Base-by-base conservation (phyloP, 2,329 filamentous ascomycete genomes). In the Exophiala xenobiotica region DNA sequence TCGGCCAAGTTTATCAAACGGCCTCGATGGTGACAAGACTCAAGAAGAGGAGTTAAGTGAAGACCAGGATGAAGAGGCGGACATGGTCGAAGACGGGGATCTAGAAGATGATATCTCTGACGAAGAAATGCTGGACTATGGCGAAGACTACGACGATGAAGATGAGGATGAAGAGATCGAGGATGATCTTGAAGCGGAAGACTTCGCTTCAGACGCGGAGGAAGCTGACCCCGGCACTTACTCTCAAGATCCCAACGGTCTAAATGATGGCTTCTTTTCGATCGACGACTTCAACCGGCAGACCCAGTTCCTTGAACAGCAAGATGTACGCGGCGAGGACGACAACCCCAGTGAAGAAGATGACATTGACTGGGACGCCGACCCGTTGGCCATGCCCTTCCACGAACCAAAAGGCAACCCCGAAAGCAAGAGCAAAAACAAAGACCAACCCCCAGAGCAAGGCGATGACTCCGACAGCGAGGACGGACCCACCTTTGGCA, bases 181-280 rank as follows among this genome's bases (percentile, higher is more conserved):
- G 1, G 64, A 70, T 12, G 65, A 67, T 27, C 67, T 64, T 2
- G 65, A 68, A 29, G 68, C 71, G 3, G 65, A 67, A n/a, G 65
- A 66, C 20, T 56, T 45, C 20, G 53, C 26, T 8, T 50, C 51
- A 16, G 58, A 63, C 14, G 53, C 48, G 29, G 62, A 65, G 8
- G 62, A 72, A 18, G 65, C 66, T 11, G 64, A 67, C 74, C 68
- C 72, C 1, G 78, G 79, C 42, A 79, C 80, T 31, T 85, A 86
- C 53, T 73, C 83, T 6, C 77, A 85, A 61, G 90, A 97, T 64
- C 83, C 84, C 3, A 79, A 93, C 65, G 90, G 90, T 5, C 81
- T 99, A 24, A 97, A 99, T 64, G 93, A 99, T 65, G 92, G 90
- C 4, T 99, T 99, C 74, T 99, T 99, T 73, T 95, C 90, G 12